Evolutionary conservation across 2,329 filamentous ascomycete species (phyloP).

Genomic region (Xylariaceae sp.): DNA sequence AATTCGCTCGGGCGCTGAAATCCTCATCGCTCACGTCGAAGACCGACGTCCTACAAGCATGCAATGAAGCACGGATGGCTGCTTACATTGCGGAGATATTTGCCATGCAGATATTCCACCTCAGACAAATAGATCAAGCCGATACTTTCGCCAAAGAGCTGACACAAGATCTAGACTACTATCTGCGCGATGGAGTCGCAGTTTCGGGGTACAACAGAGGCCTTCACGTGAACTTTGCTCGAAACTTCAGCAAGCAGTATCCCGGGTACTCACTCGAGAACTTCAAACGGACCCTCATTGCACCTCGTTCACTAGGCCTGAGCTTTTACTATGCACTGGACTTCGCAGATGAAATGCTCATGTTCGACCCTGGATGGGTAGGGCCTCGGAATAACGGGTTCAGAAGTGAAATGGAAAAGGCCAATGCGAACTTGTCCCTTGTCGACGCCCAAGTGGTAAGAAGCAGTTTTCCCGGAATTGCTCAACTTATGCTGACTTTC

Average conservation of each 20-base stretch:
- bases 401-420: conserved; percentile 71
- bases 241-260: conserved; percentile 77
- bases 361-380: conserved; percentile 70
- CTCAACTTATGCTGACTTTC: too few species aligned
- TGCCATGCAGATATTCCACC: conserved; percentile 82
- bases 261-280: conserved; percentile 63
- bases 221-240: conserved; percentile 74
- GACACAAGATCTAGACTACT: conserved; percentile 69
- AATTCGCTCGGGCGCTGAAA: conserved; percentile 56
- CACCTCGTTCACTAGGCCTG: conserved; percentile 58
- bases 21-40: conserved; percentile 45
- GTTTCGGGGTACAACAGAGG: conserved; percentile 83
- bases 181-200: conserved; percentile 66
- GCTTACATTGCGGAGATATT: conserved; percentile 81
- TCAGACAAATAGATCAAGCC: conserved; percentile 66
- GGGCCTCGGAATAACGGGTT: conserved; percentile 66
- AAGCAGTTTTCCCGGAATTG: too few species aligned
- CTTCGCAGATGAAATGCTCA: conserved; percentile 67
- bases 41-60: conserved; percentile 47
- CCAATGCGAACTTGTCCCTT: conserved; percentile 84
- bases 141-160: conserved; percentile 61
- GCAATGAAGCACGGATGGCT: conserved; percentile 62
- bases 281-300: conserved; percentile 69
- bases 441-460: conserved; percentile 85
- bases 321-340: conserved; percentile 80